Percentiles rank a stretch among this genome's conserved stretches.
phyloP scores from a whole-genome alignment of 805 yeast genomes.

The Isabelozyma rhagii region DNA sequence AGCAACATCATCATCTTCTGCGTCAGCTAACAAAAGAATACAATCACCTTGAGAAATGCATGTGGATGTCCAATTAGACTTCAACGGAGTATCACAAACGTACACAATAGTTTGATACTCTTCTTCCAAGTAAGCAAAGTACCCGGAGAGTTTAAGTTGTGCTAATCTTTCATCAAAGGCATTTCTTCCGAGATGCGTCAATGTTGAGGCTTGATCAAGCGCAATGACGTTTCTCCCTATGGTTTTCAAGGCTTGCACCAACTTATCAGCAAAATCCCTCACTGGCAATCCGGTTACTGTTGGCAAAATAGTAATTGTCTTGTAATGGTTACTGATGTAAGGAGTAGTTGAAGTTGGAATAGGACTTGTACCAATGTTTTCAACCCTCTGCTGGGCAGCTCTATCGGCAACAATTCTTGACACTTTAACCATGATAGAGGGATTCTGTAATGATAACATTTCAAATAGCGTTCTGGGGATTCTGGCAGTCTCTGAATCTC shows the following conservation, averaged over 20 bases:
- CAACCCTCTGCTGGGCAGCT: slow-evolving; percentile 10
- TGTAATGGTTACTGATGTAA: slow-evolving; percentile 48
- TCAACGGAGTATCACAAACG: slow-evolving; percentile 79
- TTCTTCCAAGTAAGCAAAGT: slow-evolving; percentile 88
- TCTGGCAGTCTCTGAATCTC: slow-evolving; percentile 92
- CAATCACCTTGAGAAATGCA: slow-evolving; percentile 96
- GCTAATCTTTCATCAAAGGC: slow-evolving; percentile 86
- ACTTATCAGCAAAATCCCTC: slow-evolving; percentile 71
- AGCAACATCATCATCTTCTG: slow-evolving; percentile 51
- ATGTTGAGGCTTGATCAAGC: slow-evolving; percentile 77
- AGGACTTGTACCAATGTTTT: slow-evolving; percentile 15
- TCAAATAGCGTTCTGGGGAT: slow-evolving; percentile 90
- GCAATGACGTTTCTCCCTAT: slow-evolving; percentile 74
- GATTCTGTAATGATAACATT: slow-evolving; percentile 75
- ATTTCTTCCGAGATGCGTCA: slow-evolving; percentile 80
- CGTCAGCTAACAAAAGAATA: slow-evolving; percentile 84
- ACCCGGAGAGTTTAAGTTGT: slow-evolving; percentile 80
- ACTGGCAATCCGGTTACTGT: slow-evolving; percentile 81
- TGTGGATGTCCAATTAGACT: slow-evolving; percentile 86
- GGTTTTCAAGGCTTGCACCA: slow-evolving; percentile 66
- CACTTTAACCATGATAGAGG: slow-evolving; percentile 82
- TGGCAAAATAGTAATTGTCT: slow-evolving; percentile 85
- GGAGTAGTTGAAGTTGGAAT: slow-evolving; percentile 30
- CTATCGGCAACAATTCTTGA: slow-evolving; percentile 80
- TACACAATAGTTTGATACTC: slow-evolving; percentile 83